Evolutionary conservation across 306 rosid genomes (phyloP).

Genomic region (Acacia confusa): DNA sequence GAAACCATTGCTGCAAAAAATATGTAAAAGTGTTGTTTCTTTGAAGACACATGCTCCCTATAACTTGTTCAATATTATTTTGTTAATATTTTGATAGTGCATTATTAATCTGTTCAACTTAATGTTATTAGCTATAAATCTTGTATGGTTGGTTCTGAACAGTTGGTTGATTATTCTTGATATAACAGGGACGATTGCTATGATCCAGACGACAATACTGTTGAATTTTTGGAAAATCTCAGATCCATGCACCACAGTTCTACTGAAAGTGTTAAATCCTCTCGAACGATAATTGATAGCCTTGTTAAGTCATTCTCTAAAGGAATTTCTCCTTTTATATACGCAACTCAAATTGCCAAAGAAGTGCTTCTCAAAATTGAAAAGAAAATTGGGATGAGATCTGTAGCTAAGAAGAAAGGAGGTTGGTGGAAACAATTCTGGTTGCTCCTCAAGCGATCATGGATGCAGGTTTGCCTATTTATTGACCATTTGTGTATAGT

Average conservation of each 20-base stretch:
- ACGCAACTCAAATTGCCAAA: conserved; percentile 65
- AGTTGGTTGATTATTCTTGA: conserved; percentile 26
- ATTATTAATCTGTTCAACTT: conserved; percentile 15
- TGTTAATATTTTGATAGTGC: background rate
- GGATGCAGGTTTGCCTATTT: conserved; percentile 79
- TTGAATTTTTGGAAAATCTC: conserved; percentile 94
- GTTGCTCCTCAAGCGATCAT: conserved; percentile 90
- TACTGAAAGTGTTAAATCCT: conserved; percentile 76
- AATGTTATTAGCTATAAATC: conserved; percentile 15
- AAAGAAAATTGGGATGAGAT: conserved; percentile 39
- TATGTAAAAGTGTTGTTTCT: background rate
- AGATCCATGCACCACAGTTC: conserved; percentile 91
- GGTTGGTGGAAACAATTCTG: conserved; percentile 91
- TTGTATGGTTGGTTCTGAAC: conserved; percentile 3
- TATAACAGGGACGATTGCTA: conserved; percentile 79
- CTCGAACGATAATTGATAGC: conserved; percentile 72
- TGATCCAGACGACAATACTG: conserved; percentile 86
- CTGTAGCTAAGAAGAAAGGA: conserved; percentile 56
- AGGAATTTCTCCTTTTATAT: conserved; percentile 54
- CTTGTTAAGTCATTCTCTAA: conserved; percentile 80
- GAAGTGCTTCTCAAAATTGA: conserved; percentile 44
- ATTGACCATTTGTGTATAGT: conserved; percentile 19
- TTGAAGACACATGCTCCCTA: conserved; percentile 8
- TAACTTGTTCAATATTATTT: background rate
- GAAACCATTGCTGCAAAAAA: background rate